phyloP scores from a whole-genome alignment of 176 grass and related monocot genomes.

The Bothriochloa decipiens region DNA sequence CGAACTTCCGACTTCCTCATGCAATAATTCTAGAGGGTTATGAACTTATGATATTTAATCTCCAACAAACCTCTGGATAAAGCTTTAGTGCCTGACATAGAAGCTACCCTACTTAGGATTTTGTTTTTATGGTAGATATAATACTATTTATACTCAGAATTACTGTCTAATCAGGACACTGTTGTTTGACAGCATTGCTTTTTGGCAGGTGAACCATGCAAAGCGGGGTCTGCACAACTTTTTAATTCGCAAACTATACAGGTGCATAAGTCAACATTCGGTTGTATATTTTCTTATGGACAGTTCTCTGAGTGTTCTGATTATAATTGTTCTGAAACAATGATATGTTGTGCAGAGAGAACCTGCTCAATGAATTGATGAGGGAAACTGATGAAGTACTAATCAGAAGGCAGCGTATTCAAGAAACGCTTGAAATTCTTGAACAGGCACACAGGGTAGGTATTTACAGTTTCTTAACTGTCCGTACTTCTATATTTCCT shows the following conservation, averaged over 20 bases:
- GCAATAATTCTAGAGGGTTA: constrained; percentile 1
- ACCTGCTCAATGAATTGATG: constrained; percentile 86
- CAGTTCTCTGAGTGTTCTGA: neutral
- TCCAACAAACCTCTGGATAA: neutral
- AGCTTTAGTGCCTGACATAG: neutral
- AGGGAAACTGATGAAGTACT: constrained; percentile 88
- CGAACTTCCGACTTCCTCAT: neutral
- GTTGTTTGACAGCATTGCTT: constrained; percentile 32
- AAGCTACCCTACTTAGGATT: neutral
- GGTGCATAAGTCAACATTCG: constrained; percentile 45
- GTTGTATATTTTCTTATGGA: constrained; percentile 32
- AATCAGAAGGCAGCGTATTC: constrained; percentile 69
- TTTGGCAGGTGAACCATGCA: constrained; percentile 85
- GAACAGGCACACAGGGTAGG: constrained; percentile 91
- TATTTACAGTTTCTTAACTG: constrained; percentile 42
- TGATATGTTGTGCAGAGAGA: constrained; percentile 58
- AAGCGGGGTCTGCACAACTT: constrained; percentile 91
- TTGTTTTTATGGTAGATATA: neutral
- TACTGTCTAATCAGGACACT: neutral
- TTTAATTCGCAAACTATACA: constrained; percentile 88
- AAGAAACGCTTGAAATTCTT: constrained; percentile 76
- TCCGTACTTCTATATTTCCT: constrained; percentile 19
- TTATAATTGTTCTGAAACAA: constrained; percentile 20
- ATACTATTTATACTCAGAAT: neutral
- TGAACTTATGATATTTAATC: constrained; percentile 1